Evolutionary conservation across 1,139 yeast species (phyloP), one percentile per base, ranked within the genome.

Genomic region (Sugiyamaella japonica): DNA sequence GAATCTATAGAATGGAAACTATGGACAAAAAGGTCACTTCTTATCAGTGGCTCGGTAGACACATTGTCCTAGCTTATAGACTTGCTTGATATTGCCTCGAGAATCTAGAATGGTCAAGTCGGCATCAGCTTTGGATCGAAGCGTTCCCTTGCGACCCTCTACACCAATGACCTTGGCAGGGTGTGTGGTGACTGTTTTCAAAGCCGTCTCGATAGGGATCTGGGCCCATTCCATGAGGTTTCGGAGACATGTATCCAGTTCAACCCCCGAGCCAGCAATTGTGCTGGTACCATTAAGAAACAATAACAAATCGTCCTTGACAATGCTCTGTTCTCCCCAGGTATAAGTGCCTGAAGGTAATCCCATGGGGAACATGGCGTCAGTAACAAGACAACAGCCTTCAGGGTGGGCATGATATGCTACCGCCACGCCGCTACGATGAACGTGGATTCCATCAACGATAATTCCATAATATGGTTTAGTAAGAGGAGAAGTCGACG

Each of bases 401-500:
- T 76, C 79, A 5, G 84, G 83, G 61, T 76, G 76, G 7, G 84
- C 73, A 50, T 75, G 73, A 68, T 80, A 82, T 1, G 85, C 85
- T 56, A 81, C 65, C 34, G 75, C 72, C 29, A 79, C 80, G 74
- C 80, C 79, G 16, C 83, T 71, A 2, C 85, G 84, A 61, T 81
- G 84, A 28, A 83, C 84, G 62, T 83, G 87, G 50, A 82, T 78
- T 6, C 85, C 85, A 66, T 83, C 87, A 55, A 82, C 80, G 56
- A 83, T 81, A 47, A 83, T 67, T 7, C 87, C 87, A 60, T 74
- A 83, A 61, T 72, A 80, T 38, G 86, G 86, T 34, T 73, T 67
- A 12, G 57, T 48, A 15, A 45, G 49, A 13, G 38, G 34, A 13
- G 47, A 48, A 15, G 50, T 36, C 50, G 50, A 45, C 10, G 28